A percentile compares a stretch with the other conserved stretches of the same genome.
These are phyloP conservation scores for Trichoderma breve DNA, from an alignment of 2,329 filamentous ascomycete species.

Conservation along the genomic window DNA sequence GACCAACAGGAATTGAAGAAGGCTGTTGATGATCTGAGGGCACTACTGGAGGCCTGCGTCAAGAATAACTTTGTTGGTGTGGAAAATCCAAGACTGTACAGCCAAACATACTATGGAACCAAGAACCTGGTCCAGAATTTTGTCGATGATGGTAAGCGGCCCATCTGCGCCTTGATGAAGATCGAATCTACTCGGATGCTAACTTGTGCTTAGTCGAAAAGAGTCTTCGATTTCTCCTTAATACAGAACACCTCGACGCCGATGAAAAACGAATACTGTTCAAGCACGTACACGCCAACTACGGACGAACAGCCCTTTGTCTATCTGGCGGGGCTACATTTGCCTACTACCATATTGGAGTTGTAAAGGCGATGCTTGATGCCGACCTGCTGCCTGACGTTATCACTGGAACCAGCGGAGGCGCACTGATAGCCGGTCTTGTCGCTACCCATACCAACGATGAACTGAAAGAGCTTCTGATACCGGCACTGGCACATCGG, in stretches of 20 bases:
- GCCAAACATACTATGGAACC: slow-evolving; percentile 96
- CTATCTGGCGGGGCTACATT: slow-evolving; percentile 91
- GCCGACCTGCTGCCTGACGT: slow-evolving; percentile 84
- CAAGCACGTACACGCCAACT: slow-evolving; percentile 87
- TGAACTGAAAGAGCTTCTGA: slow-evolving; percentile 78
- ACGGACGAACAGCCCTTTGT: slow-evolving; percentile 87
- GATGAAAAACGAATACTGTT: slow-evolving; percentile 80
- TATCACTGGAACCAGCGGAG: slow-evolving; percentile 94
- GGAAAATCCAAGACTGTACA: slow-evolving; percentile 92
- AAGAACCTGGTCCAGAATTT: slow-evolving; percentile 91
- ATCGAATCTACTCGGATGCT: neutral
- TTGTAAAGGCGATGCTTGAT: slow-evolving; percentile 85
- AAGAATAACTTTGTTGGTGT: slow-evolving; percentile 98
- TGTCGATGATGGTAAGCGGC: slow-evolving; percentile 69
- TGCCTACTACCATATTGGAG: slow-evolving; percentile 94
- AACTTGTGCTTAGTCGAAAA: slow-evolving; percentile 52
- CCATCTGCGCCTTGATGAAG: too few species aligned
- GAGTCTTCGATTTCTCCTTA: slow-evolving; percentile 64
- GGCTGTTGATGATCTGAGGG: slow-evolving; percentile 71
- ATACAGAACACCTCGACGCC: slow-evolving; percentile 62
- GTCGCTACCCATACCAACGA: slow-evolving; percentile 88
- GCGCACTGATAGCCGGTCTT: slow-evolving; percentile 82
- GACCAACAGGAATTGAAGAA: slow-evolving; percentile 41
- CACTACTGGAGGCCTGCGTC: slow-evolving; percentile 81
- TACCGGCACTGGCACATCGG: slow-evolving; percentile 79